phyloP scores from a whole-genome alignment of 2,329 filamentous ascomycete genomes.

The Arachnopeziza araneosa region DNA sequence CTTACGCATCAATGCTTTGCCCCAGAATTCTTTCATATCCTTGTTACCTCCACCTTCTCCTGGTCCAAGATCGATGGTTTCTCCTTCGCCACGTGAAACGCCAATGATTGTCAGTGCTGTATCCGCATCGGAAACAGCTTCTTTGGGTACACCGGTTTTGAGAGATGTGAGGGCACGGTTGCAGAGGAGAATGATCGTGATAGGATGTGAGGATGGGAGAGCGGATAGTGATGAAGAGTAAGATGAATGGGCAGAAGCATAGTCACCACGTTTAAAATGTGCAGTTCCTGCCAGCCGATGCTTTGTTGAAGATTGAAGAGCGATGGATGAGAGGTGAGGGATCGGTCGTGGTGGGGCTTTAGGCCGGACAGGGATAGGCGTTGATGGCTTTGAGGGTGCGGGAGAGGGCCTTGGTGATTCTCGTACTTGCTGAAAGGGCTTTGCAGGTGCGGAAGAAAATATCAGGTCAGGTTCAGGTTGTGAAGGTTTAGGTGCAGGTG shows the following conservation, averaged over 20 bases:
- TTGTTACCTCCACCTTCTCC: conserved; percentile 59
- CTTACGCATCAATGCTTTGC: conserved; percentile 89
- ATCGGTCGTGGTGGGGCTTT: conserved; percentile 43
- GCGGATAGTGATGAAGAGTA: conserved; percentile 73
- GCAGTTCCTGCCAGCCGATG: conserved; percentile 76
- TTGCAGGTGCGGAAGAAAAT: conserved; percentile 30
- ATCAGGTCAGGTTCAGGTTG: conserved; percentile 61
- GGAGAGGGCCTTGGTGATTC: conserved; percentile 29
- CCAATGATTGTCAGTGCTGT: conserved; percentile 76
- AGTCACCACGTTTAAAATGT: conserved; percentile 93
- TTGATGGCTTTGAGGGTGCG: conserved; percentile 37
- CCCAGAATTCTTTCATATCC: conserved; percentile 88
- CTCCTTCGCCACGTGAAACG: conserved; percentile 68
- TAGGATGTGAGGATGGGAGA: conserved; percentile 72
- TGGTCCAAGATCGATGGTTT: conserved; percentile 65
- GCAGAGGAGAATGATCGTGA: conserved; percentile 82
- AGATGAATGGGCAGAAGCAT: conserved; percentile 73
- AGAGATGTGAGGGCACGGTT: conserved; percentile 87
- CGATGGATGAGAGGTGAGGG: conserved; percentile 62
- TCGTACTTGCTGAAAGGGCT: not conserved
- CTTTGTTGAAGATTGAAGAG: conserved; percentile 68
- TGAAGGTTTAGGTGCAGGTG: conserved; percentile 25
- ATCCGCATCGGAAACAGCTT: conserved; percentile 80
- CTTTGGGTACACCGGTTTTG: conserved; percentile 88
- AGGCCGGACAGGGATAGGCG: conserved; percentile 40